Evolutionary conservation across 2,329 filamentous ascomycete genomes (phyloP).

Genomic region (Pseudopyricularia cyperi): DNA sequence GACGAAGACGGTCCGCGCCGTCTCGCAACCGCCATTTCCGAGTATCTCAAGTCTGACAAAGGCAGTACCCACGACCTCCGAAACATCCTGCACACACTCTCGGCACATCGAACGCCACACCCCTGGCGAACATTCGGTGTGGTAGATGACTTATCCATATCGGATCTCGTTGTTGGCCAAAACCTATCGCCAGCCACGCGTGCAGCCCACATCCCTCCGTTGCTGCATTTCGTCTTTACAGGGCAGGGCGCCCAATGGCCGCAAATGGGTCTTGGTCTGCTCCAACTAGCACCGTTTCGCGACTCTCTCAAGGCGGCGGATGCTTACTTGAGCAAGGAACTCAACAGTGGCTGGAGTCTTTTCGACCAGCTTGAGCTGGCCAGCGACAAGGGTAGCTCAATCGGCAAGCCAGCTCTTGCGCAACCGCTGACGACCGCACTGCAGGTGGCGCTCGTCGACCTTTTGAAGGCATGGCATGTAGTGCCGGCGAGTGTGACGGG

Average conservation of each 20-base stretch:
- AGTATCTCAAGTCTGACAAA: too few species aligned
- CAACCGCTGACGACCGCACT: constrained; percentile 25
- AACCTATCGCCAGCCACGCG: constrained; percentile 6
- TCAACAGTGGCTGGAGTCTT: too few species aligned
- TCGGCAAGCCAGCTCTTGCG: constrained; percentile 24
- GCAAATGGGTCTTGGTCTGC: constrained; percentile 27
- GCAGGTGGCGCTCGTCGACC: constrained; percentile 23
- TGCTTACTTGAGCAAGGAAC: constrained; percentile 23
- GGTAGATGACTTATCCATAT: constrained; percentile 1
- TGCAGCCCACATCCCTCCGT: constrained; percentile 21
- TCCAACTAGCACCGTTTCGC: constrained; percentile 21
- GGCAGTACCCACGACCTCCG: too few species aligned
- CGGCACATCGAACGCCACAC: constrained; percentile 28
- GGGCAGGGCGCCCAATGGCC: constrained; percentile 27
- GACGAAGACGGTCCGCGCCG: constrained; percentile 23
- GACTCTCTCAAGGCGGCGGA: constrained; percentile 21
- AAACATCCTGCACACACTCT: constrained; percentile 34
- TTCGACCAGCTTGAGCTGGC: too few species aligned
- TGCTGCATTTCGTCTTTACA: constrained; percentile 27
- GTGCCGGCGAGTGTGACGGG: constrained; percentile 21
- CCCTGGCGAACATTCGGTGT: constrained; percentile 26
- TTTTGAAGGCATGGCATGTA: constrained; percentile 22
- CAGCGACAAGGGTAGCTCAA: constrained; percentile 19
- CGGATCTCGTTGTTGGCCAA: too few species aligned
- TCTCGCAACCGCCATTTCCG: constrained; percentile 21